phyloP scores from a whole-genome alignment of 1,284 basidiomycete species.

The Agaricales sp. region DNA sequence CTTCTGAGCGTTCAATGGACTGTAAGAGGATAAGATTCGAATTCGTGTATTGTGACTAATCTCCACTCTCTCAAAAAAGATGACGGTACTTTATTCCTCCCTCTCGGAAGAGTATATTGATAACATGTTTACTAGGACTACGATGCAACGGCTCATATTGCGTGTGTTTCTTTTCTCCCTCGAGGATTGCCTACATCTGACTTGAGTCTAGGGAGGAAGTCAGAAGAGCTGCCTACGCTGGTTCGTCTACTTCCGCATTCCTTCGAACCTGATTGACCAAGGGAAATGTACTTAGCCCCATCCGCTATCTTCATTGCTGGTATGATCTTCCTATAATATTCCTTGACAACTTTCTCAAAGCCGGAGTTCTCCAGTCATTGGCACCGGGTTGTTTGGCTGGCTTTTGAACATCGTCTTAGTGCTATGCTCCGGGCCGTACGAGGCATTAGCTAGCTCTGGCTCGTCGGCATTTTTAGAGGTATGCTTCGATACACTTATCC shows the following conservation, averaged over 20 bases:
- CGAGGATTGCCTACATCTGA: slow-evolving; percentile 1
- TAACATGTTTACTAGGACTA: slow-evolving; percentile 33
- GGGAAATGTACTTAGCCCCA: slow-evolving; percentile 34
- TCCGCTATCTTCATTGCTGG: slow-evolving; percentile 81
- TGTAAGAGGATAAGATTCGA: slow-evolving; percentile 35
- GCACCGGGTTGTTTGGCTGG: slow-evolving; percentile 80
- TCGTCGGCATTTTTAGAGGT: slow-evolving; percentile 64
- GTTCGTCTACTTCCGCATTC: slow-evolving; percentile 20
- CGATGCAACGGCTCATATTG: slow-evolving; percentile 81
- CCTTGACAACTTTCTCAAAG: slow-evolving; percentile 1
- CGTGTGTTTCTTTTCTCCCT: slow-evolving; percentile 32
- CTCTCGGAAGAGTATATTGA: background rate
- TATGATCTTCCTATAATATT: slow-evolving; percentile 17
- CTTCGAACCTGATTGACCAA: no score
- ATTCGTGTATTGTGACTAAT: slow-evolving; percentile 1
- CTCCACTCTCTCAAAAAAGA: slow-evolving; percentile 31
- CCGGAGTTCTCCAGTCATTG: slow-evolving; percentile 51
- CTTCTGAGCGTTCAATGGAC: slow-evolving; percentile 89
- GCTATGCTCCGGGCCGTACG: slow-evolving; percentile 71
- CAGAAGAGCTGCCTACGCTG: slow-evolving; percentile 79
- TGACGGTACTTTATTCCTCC: slow-evolving; percentile 50
- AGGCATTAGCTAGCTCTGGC: slow-evolving; percentile 51
- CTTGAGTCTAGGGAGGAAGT: slow-evolving; percentile 65
- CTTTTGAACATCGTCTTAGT: slow-evolving; percentile 75
- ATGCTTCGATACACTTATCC: slow-evolving; percentile 3